Conservation (phyloP, 2,329 filamentous ascomycete species). For the Microcyclospora pomicola region DNA sequence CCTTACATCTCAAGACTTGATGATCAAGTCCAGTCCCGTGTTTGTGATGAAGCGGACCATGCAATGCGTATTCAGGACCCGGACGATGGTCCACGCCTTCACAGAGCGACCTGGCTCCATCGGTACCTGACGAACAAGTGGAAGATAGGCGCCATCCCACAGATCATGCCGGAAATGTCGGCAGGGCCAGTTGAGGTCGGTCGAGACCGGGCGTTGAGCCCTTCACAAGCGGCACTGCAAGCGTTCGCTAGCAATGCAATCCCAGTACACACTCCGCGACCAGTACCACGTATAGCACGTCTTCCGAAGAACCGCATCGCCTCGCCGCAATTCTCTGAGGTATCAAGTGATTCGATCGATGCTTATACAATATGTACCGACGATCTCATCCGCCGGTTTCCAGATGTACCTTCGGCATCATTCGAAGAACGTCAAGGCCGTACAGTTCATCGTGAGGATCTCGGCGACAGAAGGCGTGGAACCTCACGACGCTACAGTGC, state of each 20-base stretch:
- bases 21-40: background rate
- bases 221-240: slow-evolving; percentile 10
- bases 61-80: slow-evolving; percentile 2
- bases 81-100: background rate
- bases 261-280: slow-evolving; percentile 2
- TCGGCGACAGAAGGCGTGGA: no score
- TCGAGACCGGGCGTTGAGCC: slow-evolving; percentile 2
- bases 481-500: no score
- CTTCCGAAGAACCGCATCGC: no score
- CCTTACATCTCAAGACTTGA: slow-evolving; percentile 9
- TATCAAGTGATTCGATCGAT: slow-evolving; percentile 2
- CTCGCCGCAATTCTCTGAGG: slow-evolving; percentile 8
- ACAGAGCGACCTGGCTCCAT: background rate
- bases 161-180: background rate
- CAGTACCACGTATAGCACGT: no score
- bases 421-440: no score
- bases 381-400: slow-evolving; percentile 14
- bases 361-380: slow-evolving; percentile 10
- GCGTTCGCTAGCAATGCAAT: slow-evolving; percentile 10
- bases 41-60: slow-evolving; percentile 1
- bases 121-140: background rate
- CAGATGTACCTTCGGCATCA: slow-evolving; percentile 1
- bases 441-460: no score
- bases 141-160: background rate
- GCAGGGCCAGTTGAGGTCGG: background rate